Percentiles rank a stretch among this genome's conserved stretches.
These are phyloP conservation scores for Alternaria sp. DNA, from an alignment of 2,329 filamentous ascomycete species.

Conservation along the genomic window DNA sequence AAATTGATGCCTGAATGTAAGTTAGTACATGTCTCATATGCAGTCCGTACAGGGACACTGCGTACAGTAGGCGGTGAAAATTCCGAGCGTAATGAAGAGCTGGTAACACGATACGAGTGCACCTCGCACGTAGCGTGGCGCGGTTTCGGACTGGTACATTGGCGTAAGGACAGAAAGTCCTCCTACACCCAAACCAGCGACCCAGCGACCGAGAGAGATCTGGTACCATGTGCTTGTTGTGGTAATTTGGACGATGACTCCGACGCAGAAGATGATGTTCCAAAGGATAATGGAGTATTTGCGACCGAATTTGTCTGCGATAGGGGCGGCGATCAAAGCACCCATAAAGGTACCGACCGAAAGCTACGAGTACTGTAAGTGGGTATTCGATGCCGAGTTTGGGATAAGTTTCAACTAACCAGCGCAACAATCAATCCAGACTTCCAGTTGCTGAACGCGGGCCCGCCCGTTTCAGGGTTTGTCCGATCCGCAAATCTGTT, in stretches of 20 bases:
- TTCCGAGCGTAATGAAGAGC: constrained; percentile 73
- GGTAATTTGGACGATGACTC: constrained; percentile 71
- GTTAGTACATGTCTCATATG: not conserved
- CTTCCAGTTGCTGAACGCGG: constrained; percentile 43
- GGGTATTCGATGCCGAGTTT: too few relatives aligned
- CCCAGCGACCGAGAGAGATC: constrained; percentile 68
- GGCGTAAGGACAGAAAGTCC: constrained; percentile 65
- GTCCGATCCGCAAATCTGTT: constrained; percentile 39
- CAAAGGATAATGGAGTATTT: constrained; percentile 69
- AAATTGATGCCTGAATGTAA: constrained; percentile 59
- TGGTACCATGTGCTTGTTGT: constrained; percentile 67
- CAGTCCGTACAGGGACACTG: not conserved
- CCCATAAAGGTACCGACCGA: constrained; percentile 80
- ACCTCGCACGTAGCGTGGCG: constrained; percentile 70
- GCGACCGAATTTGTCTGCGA: constrained; percentile 69
- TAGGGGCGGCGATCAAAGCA: constrained; percentile 65
- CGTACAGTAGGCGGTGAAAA: constrained; percentile 59
- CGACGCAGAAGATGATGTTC: constrained; percentile 69
- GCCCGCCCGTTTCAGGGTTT: constrained; percentile 30
- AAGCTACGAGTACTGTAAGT: constrained; percentile 47
- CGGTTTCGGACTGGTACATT: constrained; percentile 73
- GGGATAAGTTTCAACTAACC: not conserved
- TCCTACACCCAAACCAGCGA: constrained; percentile 73
- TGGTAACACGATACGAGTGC: constrained; percentile 71
- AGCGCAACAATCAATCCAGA: constrained; percentile 49